Percentiles rank a stretch among this genome's conserved stretches.
Evolutionary conservation across 495 filamentous ascomycete species (phyloP).

Genomic region (Astrothelium macrocarpum): DNA sequence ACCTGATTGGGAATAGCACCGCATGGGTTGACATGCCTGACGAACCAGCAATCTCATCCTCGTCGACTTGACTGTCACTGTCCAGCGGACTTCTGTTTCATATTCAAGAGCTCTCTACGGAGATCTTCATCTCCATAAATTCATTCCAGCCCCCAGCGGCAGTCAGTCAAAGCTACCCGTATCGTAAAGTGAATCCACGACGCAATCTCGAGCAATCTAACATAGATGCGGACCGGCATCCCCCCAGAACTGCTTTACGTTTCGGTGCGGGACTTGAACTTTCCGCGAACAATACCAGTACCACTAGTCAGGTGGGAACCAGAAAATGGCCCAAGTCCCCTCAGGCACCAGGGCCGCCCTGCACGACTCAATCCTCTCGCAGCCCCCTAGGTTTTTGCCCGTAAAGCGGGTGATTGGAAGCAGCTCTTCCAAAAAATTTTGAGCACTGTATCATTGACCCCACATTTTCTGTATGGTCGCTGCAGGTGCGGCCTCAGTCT

Average conservation of each 20-base stretch:
- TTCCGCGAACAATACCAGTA: neutral
- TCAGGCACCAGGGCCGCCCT: neutral
- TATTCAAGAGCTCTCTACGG: neutral
- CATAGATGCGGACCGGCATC: neutral
- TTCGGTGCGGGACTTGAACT: neutral
- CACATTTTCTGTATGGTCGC: neutral
- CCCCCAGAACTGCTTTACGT: neutral
- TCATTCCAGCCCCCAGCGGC: neutral
- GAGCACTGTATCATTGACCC: neutral
- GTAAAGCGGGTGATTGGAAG: neutral
- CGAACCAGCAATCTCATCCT: neutral
- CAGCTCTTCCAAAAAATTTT: neutral
- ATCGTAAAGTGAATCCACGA: neutral
- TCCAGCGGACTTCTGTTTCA: neutral
- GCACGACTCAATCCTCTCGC: neutral
- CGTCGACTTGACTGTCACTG: neutral
- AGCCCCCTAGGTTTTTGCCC: neutral
- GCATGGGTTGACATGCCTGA: neutral
- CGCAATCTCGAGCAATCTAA: neutral
- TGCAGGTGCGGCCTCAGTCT: constrained; percentile 3
- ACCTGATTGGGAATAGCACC: neutral
- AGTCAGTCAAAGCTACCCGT: neutral
- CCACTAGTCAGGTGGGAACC: neutral
- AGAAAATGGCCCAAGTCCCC: neutral
- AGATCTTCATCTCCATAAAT: constrained; percentile 1